Evolutionary conservation across 1,284 basidiomycete species (phyloP).

Genomic region (Entoloma clypeatum): DNA sequence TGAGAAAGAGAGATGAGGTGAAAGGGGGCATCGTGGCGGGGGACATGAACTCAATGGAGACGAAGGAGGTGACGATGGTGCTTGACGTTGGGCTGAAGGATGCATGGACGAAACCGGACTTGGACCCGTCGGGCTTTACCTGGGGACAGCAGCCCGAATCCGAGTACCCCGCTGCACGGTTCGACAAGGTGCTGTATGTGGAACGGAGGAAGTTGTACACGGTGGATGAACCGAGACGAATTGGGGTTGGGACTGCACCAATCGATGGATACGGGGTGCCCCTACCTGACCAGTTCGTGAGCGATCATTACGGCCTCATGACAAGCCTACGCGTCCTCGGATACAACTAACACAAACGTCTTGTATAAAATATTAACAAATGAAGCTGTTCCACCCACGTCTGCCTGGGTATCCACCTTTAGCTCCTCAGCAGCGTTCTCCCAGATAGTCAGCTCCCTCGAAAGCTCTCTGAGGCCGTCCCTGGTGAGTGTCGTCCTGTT

Average conservation of each 20-base stretch:
- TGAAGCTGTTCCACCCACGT: too few species aligned
- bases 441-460: too few species aligned
- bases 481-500: too few species aligned
- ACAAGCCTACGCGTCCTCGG: constrained; percentile 40
- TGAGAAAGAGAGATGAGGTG: constrained; percentile 40
- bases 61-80: constrained; percentile 40
- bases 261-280: constrained; percentile 26
- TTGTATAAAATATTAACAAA: too few species aligned
- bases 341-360: too few species aligned
- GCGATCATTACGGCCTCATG: constrained; percentile 62
- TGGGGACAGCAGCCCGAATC: constrained; percentile 59
- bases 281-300: constrained; percentile 49
- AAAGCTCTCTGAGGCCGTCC: too few species aligned
- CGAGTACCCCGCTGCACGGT: constrained; percentile 43
- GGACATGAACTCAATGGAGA: constrained; percentile 64
- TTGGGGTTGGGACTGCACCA: constrained; percentile 52
- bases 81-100: constrained; percentile 47
- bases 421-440: too few species aligned
- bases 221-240: constrained; percentile 46
- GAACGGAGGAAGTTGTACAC: constrained; percentile 40
- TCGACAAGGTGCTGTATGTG: constrained; percentile 65
- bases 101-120: constrained; percentile 44
- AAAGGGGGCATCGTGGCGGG: constrained; percentile 59
- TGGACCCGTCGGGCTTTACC: constrained; percentile 46
- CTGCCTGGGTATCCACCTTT: too few species aligned